These are phyloP conservation scores for Globisporangium irregulare DNA, from an alignment of 352 stramenopile genomes.

Conservation along the genomic window DNA sequence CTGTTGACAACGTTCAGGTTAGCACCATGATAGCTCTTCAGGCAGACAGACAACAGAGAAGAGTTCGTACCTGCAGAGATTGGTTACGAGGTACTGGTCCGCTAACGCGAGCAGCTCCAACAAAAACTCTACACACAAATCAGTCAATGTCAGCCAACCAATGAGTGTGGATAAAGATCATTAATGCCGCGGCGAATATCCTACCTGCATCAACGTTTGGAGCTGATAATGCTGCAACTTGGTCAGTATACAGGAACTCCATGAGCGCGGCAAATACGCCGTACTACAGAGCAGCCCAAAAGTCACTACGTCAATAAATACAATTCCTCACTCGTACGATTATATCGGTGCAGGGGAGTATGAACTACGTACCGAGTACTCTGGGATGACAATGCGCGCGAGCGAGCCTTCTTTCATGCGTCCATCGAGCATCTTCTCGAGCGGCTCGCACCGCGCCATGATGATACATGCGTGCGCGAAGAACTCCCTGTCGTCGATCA, in stretches of 20 bases:
- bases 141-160: not conserved
- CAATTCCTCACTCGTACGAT: not conserved
- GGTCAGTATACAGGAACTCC: constrained; percentile 89
- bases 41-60: not conserved
- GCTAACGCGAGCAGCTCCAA: constrained; percentile 78
- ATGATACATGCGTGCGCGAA: constrained; percentile 86
- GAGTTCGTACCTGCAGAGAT: constrained; percentile 43
- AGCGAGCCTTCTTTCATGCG: constrained; percentile 79
- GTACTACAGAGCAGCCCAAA: constrained; percentile 36
- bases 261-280: constrained; percentile 80
- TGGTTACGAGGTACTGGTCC: constrained; percentile 84
- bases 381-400: constrained; percentile 65
- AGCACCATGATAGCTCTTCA: not conserved
- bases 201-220: constrained; percentile 41
- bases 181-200: not conserved
- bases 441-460: constrained; percentile 84
- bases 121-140: constrained; percentile 48
- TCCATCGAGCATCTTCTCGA: constrained; percentile 90
- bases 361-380: constrained; percentile 54
- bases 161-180: not conserved
- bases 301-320: not conserved
- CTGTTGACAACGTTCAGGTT: constrained; percentile 25
- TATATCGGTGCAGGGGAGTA: too few species aligned
- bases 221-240: constrained; percentile 44
- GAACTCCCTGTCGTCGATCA: constrained; percentile 65